Evolutionary conservation across 768 basidiomycete genomes (phyloP).

Genomic region (Leucosporidium yakuticum): DNA sequence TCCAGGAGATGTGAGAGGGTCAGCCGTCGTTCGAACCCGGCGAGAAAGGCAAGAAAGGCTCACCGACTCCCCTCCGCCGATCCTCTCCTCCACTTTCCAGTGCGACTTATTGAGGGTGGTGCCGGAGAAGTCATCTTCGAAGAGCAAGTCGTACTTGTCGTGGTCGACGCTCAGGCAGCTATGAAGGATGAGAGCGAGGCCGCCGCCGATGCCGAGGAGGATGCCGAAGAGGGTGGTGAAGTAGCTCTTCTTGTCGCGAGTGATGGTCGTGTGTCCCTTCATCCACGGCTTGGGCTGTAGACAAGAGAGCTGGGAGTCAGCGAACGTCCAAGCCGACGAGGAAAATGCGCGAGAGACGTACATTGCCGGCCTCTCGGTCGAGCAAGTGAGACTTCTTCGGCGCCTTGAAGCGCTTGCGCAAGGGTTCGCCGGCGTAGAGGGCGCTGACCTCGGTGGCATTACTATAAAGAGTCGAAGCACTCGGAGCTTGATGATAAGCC

Average conservation of each 20-base stretch:
- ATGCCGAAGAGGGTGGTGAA: constrained; percentile 26
- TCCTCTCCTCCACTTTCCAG: constrained; percentile 21
- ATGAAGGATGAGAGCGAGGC: constrained; percentile 2
- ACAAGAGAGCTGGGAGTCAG: no score
- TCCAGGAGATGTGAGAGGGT: no score
- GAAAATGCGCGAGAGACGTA: no score
- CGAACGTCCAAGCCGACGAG: no score
- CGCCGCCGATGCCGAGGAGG: constrained; percentile 1
- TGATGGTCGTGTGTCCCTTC: constrained; percentile 24
- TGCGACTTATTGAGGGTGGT: constrained; percentile 4
- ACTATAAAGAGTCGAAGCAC: no score
- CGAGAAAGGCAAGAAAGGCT: constrained; percentile 39
- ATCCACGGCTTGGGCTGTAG: constrained; percentile 26
- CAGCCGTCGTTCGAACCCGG: constrained; percentile 53
- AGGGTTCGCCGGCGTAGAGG: no score
- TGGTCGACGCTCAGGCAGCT: constrained; percentile 3
- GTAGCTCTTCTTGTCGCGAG: constrained; percentile 27
- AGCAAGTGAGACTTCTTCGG: no score
- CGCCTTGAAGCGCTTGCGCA: no score
- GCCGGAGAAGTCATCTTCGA: constrained; percentile 64
- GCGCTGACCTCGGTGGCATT: no score
- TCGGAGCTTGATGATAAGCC: no score
- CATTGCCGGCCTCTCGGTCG: no score
- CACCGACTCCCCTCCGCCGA: constrained; percentile 21
- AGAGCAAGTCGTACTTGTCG: constrained; percentile 53